These are phyloP conservation scores for Diplodia sapinea DNA, from an alignment of 2,329 filamentous ascomycete genomes.

Conservation along the genomic window DNA sequence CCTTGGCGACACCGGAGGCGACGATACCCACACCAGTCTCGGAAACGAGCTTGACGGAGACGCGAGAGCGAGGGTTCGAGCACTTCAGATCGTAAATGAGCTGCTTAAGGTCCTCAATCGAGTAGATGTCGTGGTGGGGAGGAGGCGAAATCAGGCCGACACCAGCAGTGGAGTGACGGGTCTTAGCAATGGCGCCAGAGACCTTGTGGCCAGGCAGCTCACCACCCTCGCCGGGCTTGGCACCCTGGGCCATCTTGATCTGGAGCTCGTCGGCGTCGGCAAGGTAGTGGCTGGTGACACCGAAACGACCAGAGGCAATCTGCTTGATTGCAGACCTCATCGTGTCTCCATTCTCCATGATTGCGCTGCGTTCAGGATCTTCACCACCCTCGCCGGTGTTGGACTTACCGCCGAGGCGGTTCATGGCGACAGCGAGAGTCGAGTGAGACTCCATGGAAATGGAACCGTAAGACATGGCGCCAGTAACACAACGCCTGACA, in stretches of 20 bases:
- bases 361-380: slow-evolving; percentile 85
- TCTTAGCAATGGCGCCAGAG: slow-evolving; percentile 89
- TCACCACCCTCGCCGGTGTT: slow-evolving; percentile 98
- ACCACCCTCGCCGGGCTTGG: slow-evolving; percentile 96
- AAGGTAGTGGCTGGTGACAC: slow-evolving; percentile 92
- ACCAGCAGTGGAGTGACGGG: slow-evolving; percentile 93
- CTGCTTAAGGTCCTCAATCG: slow-evolving; percentile 96
- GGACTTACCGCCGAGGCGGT: slow-evolving; percentile 92
- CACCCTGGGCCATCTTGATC: slow-evolving; percentile 99
- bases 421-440: slow-evolving; percentile 94
- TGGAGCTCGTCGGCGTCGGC: slow-evolving; percentile 95
- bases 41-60: slow-evolving; percentile 97
- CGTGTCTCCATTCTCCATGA: slow-evolving; percentile 88
- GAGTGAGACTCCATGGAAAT: slow-evolving; percentile 99
- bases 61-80: slow-evolving; percentile 86
- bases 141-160: slow-evolving; percentile 95
- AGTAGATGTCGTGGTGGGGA: slow-evolving; percentile 98
- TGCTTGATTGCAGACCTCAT: slow-evolving; percentile 99
- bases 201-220: slow-evolving; percentile 97
- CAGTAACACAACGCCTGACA: slow-evolving; percentile 92
- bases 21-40: slow-evolving; percentile 98
- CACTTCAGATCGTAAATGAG: slow-evolving; percentile 98
- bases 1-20: slow-evolving; percentile 95
- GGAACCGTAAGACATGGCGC: slow-evolving; percentile 97
- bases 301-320: slow-evolving; percentile 93